A percentile compares a stretch with the other conserved stretches of the same genome.
These are phyloP conservation scores for Diplodia sapinea DNA, from an alignment of 2,329 filamentous ascomycete genomes.

Conservation along the genomic window DNA sequence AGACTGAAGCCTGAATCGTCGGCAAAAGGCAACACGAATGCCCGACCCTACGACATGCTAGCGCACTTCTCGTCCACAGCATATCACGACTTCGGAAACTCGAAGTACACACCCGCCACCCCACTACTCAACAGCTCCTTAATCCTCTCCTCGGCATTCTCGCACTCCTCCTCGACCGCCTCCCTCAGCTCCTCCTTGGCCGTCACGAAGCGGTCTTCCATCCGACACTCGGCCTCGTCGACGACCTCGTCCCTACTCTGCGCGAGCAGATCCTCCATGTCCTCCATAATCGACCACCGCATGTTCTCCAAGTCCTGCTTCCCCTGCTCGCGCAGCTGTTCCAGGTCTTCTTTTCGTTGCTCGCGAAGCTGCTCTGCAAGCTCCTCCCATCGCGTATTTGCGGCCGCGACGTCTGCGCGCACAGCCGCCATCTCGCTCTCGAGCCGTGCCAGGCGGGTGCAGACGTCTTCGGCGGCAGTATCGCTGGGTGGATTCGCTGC, in stretches of 20 bases:
- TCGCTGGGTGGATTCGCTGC: background rate
- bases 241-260: background rate
- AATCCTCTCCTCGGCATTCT: conserved; percentile 2
- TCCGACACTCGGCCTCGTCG: background rate
- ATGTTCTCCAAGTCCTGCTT: background rate
- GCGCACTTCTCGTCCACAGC: too few species aligned
- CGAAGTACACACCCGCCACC: background rate
- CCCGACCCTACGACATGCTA: too few species aligned
- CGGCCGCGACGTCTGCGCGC: background rate
- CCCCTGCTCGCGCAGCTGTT: background rate
- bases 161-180: conserved; percentile 8
- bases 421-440: conserved; percentile 4
- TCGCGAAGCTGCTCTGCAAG: background rate
- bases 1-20: too few species aligned
- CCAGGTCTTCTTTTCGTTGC: background rate
- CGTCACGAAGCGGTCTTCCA: background rate
- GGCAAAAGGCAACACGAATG: too few species aligned
- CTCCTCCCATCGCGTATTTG: background rate
- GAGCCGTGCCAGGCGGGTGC: background rate
- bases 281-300: background rate
- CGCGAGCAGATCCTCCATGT: background rate
- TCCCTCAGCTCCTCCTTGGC: conserved; percentile 4
- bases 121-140: conserved; percentile 5
- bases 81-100: background rate
- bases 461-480: background rate